Evolutionary conservation across 1,139 yeast species (phyloP).

Genomic region (Zygoascus sp.): DNA sequence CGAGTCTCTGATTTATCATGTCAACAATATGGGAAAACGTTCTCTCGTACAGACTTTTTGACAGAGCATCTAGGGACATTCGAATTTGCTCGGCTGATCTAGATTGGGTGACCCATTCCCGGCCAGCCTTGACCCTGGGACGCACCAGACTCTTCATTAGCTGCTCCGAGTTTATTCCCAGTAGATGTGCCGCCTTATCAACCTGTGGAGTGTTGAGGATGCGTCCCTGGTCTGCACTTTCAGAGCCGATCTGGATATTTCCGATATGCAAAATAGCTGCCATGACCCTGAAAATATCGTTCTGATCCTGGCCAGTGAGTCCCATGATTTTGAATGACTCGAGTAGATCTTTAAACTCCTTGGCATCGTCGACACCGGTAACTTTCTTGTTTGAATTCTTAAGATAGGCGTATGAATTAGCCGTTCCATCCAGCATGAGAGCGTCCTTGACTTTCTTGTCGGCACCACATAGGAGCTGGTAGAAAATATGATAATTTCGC

Average conservation of each 20-base stretch:
- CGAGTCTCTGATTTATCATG: slow-evolving; percentile 67
- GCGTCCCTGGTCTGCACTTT: slow-evolving; percentile 71
- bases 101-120: slow-evolving; percentile 77
- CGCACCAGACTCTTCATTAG: slow-evolving; percentile 59
- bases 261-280: slow-evolving; percentile 85
- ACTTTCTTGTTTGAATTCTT: slow-evolving; percentile 51
- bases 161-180: slow-evolving; percentile 58
- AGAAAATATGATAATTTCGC: slow-evolving; percentile 92
- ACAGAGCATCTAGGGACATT: slow-evolving; percentile 77
- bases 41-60: slow-evolving; percentile 82
- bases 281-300: slow-evolving; percentile 58
- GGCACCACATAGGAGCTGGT: slow-evolving; percentile 75
- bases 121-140: slow-evolving; percentile 90
- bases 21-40: slow-evolving; percentile 74
- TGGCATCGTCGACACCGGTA: slow-evolving; percentile 68
- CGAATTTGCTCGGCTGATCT: slow-evolving; percentile 77
- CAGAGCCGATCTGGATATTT: slow-evolving; percentile 67
- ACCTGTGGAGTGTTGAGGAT: slow-evolving; percentile 53
- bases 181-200: slow-evolving; percentile 51
- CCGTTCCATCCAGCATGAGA: slow-evolving; percentile 45
- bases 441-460: slow-evolving; percentile 45
- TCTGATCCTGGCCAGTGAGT: slow-evolving; percentile 51
- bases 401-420: slow-evolving; percentile 54
- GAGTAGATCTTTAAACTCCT: slow-evolving; percentile 57
- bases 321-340: slow-evolving; percentile 75